Conservation (phyloP, 768 basidiomycete genomes). For the Galerina sulciceps region DNA sequence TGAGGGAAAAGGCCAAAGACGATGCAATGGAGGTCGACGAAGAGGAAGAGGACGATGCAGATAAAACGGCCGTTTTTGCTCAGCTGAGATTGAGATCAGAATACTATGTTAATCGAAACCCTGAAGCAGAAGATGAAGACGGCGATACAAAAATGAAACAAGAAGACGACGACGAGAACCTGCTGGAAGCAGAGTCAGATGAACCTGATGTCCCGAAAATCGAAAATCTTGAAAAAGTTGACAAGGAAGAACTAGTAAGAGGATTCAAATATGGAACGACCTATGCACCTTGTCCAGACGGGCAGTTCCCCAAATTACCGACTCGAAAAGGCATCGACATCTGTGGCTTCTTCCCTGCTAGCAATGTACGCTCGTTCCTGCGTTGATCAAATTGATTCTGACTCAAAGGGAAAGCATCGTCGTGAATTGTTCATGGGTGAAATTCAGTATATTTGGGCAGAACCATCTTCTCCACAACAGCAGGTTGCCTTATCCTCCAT, state of each 20-base stretch:
- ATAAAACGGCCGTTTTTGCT: conserved; percentile 38
- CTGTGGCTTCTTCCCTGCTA: conserved; percentile 75
- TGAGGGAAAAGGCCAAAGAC: conserved; percentile 38
- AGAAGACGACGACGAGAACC: conserved; percentile 33
- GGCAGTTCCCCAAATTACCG: conserved; percentile 74
- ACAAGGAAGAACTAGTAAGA: conserved; percentile 77
- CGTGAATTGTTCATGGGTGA: conserved; percentile 85
- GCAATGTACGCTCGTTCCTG: conserved; percentile 52
- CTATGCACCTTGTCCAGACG: conserved; percentile 85
- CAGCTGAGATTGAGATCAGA: conserved; percentile 55
- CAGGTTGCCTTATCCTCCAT: conserved; percentile 90
- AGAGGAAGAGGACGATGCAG: conserved; percentile 34
- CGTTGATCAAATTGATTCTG: conserved; percentile 4
- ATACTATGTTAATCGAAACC: conserved; percentile 57
- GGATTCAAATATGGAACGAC: conserved; percentile 92
- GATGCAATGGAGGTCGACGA: conserved; percentile 40
- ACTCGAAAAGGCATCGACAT: conserved; percentile 88
- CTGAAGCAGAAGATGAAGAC: conserved; percentile 34
- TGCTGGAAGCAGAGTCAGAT: conserved; percentile 31
- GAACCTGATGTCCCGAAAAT: conserved; percentile 36
- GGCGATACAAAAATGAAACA: conserved; percentile 46
- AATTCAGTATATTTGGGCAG: conserved; percentile 84
- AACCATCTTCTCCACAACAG: conserved; percentile 62
- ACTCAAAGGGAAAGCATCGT: conserved; percentile 60
- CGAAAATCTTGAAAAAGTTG: conserved; percentile 54